Percentiles rank a stretch among this genome's conserved stretches.
phyloP scores from a whole-genome alignment of 176 grass and related monocot genomes.

The Carex littledalei region DNA sequence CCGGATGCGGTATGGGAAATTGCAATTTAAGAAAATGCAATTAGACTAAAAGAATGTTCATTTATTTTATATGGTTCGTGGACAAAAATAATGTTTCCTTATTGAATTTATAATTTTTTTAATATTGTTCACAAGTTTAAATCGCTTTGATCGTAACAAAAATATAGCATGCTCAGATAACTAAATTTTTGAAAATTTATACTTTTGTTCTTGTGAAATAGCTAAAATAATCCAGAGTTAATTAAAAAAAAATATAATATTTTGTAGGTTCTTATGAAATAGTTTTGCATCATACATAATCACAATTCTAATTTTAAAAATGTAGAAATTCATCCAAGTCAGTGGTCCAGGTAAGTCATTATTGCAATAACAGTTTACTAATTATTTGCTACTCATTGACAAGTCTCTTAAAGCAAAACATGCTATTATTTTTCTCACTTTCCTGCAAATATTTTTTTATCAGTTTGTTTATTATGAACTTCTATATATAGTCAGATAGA shows the following conservation, averaged over 20 bases:
- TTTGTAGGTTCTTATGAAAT: not conserved
- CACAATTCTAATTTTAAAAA: not conserved
- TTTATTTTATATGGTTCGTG: not conserved
- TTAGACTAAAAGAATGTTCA: not conserved
- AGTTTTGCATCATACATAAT: not conserved
- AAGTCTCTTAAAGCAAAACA: not conserved
- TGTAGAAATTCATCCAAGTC: not conserved
- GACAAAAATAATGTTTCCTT: not conserved
- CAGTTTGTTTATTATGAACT: not conserved
- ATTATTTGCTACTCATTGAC: conserved; percentile 10
- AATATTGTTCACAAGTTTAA: not conserved
- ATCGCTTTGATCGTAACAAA: not conserved
- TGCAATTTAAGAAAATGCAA: not conserved
- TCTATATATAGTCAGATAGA: not conserved
- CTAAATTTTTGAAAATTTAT: too few species aligned
- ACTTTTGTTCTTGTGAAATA: not conserved
- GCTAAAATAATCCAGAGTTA: not conserved
- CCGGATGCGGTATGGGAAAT: not conserved
- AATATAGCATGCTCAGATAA: not conserved
- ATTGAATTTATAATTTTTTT: not conserved
- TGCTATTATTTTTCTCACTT: not conserved
- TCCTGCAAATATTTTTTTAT: not conserved
- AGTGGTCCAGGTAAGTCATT: not conserved
- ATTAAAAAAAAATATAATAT: not conserved
- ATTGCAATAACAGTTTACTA: not conserved